phyloP scores from a whole-genome alignment of 1,284 basidiomycete genomes.

The Ceratobasidium sp. region DNA sequence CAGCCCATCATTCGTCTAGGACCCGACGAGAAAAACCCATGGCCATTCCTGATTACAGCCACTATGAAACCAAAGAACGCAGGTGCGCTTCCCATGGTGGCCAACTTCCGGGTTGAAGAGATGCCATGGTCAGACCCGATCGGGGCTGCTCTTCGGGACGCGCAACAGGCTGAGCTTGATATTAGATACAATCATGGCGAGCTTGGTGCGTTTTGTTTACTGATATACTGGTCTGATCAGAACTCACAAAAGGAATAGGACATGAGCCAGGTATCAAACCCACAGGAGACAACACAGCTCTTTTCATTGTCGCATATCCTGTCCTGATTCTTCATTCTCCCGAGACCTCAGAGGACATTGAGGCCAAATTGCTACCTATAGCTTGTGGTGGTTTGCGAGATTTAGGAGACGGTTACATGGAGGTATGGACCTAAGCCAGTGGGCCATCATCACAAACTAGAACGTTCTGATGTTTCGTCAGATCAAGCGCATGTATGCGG shows the following conservation, averaged over 20 bases:
- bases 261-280: constrained; percentile 35
- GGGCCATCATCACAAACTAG: background rate
- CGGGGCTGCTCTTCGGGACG: constrained; percentile 24
- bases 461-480: background rate
- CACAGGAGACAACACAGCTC: constrained; percentile 22
- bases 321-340: constrained; percentile 1
- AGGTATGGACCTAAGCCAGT: constrained; percentile 1
- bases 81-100: background rate
- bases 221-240: background rate
- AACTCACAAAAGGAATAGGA: background rate
- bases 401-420: constrained; percentile 32
- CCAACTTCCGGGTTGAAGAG: constrained; percentile 29
- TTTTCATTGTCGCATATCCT: constrained; percentile 30
- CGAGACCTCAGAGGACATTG: background rate
- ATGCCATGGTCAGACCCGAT: constrained; percentile 31
- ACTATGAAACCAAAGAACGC: constrained; percentile 4
- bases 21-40: constrained; percentile 26
- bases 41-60: constrained; percentile 20
- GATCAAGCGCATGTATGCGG: constrained; percentile 37
- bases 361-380: constrained; percentile 9
- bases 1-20: constrained; percentile 25
- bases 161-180: constrained; percentile 29
- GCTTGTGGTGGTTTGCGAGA: constrained; percentile 17
- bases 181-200: constrained; percentile 4
- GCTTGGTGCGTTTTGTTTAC: background rate